Percentiles rank a stretch among this genome's conserved stretches.
These are phyloP conservation scores for Tripterygium wilfordii DNA, from an alignment of 177 flowering plant genomes.

Conservation along the genomic window DNA sequence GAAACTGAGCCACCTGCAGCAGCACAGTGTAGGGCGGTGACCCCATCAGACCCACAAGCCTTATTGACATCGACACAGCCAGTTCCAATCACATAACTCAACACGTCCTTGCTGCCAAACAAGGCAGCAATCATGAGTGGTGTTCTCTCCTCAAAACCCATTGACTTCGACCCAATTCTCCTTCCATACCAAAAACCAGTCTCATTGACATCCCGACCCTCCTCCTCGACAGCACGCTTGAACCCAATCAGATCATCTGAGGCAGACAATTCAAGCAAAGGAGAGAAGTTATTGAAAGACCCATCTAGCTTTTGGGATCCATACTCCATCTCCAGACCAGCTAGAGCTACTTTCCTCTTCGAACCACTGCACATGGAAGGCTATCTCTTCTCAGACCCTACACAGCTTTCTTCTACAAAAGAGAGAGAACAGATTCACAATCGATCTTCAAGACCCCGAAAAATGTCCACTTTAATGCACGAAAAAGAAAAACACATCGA, in stretches of 20 bases:
- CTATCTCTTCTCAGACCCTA: not conserved
- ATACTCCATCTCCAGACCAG: slow-evolving; percentile 22
- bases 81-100: slow-evolving; percentile 32
- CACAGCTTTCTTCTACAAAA: slow-evolving; percentile 5
- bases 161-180: slow-evolving; percentile 43
- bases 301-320: slow-evolving; percentile 10
- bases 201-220: slow-evolving; percentile 37
- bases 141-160: slow-evolving; percentile 53
- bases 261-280: slow-evolving; percentile 52
- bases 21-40: slow-evolving; percentile 61
- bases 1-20: slow-evolving; percentile 40
- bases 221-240: slow-evolving; percentile 30
- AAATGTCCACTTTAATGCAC: not conserved
- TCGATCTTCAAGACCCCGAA: not conserved
- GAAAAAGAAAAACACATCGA: not conserved
- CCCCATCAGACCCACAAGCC: slow-evolving; percentile 41
- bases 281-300: slow-evolving; percentile 9
- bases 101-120: slow-evolving; percentile 42
- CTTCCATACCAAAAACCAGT: slow-evolving; percentile 49
- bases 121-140: slow-evolving; percentile 57
- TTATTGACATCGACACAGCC: slow-evolving; percentile 43
- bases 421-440: not conserved
- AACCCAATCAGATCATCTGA: slow-evolving; percentile 41
- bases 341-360: slow-evolving; percentile 15
- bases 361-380: slow-evolving; percentile 23